Conservation (phyloP, 345 rosid species). For the Acer yangbiense region DNA sequence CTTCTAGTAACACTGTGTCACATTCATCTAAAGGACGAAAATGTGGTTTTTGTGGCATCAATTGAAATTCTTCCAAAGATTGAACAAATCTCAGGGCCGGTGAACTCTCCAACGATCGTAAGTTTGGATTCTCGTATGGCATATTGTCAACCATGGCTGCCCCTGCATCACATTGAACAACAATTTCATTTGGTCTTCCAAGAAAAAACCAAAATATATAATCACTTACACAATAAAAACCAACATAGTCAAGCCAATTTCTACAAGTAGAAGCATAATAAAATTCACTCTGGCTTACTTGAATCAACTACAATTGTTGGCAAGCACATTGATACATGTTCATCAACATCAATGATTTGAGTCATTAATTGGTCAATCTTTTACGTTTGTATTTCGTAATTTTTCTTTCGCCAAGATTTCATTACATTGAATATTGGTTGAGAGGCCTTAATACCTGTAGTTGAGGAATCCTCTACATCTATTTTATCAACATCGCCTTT, state of each 20-base stretch:
- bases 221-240: no score
- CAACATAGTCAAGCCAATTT: neutral
- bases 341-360: neutral
- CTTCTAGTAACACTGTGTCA: no score
- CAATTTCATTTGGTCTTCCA: no score
- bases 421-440: neutral
- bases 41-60: no score
- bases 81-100: no score
- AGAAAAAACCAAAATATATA: no score
- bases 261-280: neutral
- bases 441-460: neutral
- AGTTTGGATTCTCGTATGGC: no score
- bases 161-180: no score
- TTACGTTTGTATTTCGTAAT: neutral
- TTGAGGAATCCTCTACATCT: neutral
- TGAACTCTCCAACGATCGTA: no score
- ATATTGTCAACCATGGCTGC: no score
- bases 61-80: no score
- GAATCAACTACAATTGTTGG: neutral
- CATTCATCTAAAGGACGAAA: no score
- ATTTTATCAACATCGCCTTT: neutral
- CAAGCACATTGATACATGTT: slow-evolving; percentile 6
- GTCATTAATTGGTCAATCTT: neutral
- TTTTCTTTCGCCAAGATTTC: neutral
- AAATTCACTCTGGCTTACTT: neutral